A percentile compares a stretch with the other conserved stretches of the same genome.
These are phyloP conservation scores for Hyaloraphidium curvatum DNA, from an alignment of 192 early-diverging fungal genomes.

Conservation along the genomic window DNA sequence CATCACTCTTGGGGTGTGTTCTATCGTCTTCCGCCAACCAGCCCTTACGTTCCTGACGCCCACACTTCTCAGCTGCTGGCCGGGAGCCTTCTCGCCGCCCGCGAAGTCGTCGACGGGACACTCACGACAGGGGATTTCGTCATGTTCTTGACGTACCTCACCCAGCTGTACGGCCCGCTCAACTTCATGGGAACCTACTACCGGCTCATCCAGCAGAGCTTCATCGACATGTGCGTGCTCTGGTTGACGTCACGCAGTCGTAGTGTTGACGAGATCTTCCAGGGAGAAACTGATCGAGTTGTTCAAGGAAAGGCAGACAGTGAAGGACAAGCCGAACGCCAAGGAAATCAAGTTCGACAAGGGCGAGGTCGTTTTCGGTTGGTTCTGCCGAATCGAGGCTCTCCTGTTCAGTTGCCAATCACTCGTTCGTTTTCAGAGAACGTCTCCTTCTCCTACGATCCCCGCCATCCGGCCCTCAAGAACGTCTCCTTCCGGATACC, in stretches of 20 bases:
- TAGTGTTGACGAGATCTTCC: too few relatives aligned
- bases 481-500: conserved; percentile 48
- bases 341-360: conserved; percentile 26
- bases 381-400: conserved; percentile 11
- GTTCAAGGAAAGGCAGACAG: conserved; percentile 30
- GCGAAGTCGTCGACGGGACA: conserved; percentile 40
- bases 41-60: too few relatives aligned
- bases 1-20: conserved; percentile 68
- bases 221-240: conserved; percentile 32
- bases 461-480: conserved; percentile 46
- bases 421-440: conserved; percentile 24
- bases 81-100: too few relatives aligned
- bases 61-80: too few relatives aligned
- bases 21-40: too few relatives aligned
- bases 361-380: conserved; percentile 49
- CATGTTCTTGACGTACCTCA: conserved; percentile 66
- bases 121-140: conserved; percentile 74
- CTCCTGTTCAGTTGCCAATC: conserved; percentile 5
- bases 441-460: conserved; percentile 52
- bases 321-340: conserved; percentile 50
- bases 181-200: conserved; percentile 91
- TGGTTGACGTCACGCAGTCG: too few relatives aligned
- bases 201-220: conserved; percentile 78
- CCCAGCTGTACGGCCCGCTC: conserved; percentile 77
- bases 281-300: conserved; percentile 95